Evolutionary conservation across 768 basidiomycete genomes (phyloP).

Genomic region (Lactarius trivialis): DNA sequence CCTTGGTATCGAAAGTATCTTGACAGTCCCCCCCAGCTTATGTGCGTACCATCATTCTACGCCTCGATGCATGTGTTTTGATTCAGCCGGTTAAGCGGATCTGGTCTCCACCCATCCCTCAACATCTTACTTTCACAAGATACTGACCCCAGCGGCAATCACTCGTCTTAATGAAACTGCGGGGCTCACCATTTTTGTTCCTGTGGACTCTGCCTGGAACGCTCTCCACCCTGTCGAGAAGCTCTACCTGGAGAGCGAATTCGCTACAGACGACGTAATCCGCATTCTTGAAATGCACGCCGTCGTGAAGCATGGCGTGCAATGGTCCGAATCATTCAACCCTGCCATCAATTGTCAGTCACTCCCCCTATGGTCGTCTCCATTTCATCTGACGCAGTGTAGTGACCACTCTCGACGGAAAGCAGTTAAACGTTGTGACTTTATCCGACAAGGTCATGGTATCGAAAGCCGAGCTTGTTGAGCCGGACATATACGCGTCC

Average conservation of each 20-base stretch:
- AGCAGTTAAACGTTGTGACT: slow-evolving; percentile 53
- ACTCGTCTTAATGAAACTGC: slow-evolving; percentile 56
- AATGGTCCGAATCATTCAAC: slow-evolving; percentile 60
- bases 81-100: slow-evolving; percentile 38
- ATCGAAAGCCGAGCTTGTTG: slow-evolving; percentile 52
- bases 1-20: slow-evolving; percentile 65
- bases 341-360: slow-evolving; percentile 48
- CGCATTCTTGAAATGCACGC: slow-evolving; percentile 77
- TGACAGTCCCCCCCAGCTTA: slow-evolving; percentile 68
- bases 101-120: slow-evolving; percentile 53
- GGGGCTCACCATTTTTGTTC: slow-evolving; percentile 83
- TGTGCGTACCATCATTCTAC: slow-evolving; percentile 40
- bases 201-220: slow-evolving; percentile 81
- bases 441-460: slow-evolving; percentile 48
- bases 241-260: slow-evolving; percentile 83
- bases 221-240: slow-evolving; percentile 69
- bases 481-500: slow-evolving; percentile 85
- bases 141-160: slow-evolving; percentile 57
- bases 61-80: background rate
- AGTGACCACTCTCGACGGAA: slow-evolving; percentile 71
- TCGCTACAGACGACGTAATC: slow-evolving; percentile 70
- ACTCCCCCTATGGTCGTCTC: background rate
- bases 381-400: slow-evolving; percentile 19
- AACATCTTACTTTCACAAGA: slow-evolving; percentile 66
- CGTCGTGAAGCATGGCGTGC: slow-evolving; percentile 50